Conservation (phyloP, 306 rosid species). For the Boehmeria nivea region DNA sequence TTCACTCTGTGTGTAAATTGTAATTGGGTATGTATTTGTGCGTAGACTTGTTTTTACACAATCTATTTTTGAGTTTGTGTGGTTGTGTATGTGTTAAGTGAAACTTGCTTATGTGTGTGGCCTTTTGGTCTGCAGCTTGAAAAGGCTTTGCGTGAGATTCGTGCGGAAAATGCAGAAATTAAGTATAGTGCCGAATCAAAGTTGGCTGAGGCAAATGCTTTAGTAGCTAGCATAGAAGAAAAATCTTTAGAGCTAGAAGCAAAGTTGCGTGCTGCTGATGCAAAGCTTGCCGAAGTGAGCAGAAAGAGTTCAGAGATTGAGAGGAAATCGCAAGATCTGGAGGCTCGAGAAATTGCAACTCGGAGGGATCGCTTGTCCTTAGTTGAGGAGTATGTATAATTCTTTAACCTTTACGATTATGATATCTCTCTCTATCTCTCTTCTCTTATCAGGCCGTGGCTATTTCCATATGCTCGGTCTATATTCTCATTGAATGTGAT, state of each 20-base stretch:
- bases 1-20: no score
- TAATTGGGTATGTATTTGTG: no score
- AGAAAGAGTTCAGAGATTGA: slow-evolving; percentile 72
- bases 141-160: slow-evolving; percentile 83
- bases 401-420: slow-evolving; percentile 10
- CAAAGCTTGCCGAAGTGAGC: slow-evolving; percentile 84
- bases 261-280: slow-evolving; percentile 76
- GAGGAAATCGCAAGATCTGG: slow-evolving; percentile 72
- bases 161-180: slow-evolving; percentile 80
- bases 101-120: slow-evolving; percentile 31
- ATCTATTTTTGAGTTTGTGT: no score
- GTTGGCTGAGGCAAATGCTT: slow-evolving; percentile 87
- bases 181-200: slow-evolving; percentile 81
- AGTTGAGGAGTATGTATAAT: slow-evolving; percentile 60
- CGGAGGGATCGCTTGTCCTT: slow-evolving; percentile 70
- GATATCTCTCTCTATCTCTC: no score
- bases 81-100: neutral
- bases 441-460: neutral
- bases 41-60: neutral
- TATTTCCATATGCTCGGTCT: neutral
- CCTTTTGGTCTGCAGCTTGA: slow-evolving; percentile 55
- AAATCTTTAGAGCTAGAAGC: slow-evolving; percentile 86
- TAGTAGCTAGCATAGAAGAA: slow-evolving; percentile 78
- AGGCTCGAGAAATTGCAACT: slow-evolving; percentile 62
- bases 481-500: neutral